These are phyloP conservation scores for Trichoderma asperelloides DNA, from an alignment of 495 filamentous ascomycete genomes.

Conservation along the genomic window DNA sequence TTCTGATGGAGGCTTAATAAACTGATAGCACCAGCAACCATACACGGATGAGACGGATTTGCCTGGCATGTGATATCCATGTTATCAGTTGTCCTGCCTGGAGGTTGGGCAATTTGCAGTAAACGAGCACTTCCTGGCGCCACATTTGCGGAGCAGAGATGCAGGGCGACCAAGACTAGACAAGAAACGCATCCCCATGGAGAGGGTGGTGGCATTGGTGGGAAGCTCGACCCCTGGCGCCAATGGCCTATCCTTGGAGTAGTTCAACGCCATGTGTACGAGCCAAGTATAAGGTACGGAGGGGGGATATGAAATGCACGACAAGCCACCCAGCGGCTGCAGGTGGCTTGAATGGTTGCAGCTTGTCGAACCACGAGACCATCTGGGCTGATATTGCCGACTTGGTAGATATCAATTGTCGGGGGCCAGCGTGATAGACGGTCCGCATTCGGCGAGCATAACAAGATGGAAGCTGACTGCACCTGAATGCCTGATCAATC, in stretches of 20 bases:
- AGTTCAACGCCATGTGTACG: not conserved
- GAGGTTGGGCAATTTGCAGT: conserved; percentile 1
- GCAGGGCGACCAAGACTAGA: not conserved
- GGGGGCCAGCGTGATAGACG: not conserved
- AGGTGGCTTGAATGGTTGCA: conserved; percentile 4
- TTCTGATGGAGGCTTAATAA: not conserved
- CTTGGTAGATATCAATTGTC: not conserved
- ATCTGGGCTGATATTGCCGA: not conserved
- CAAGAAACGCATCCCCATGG: not conserved
- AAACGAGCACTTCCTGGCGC: not conserved
- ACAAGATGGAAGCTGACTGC: not conserved
- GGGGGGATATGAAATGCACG: not conserved
- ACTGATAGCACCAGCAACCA: not conserved
- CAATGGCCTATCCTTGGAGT: not conserved
- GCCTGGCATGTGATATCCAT: not conserved
- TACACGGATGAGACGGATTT: not conserved
- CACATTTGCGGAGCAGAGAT: conserved; percentile 3
- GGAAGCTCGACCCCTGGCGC: conserved; percentile 1
- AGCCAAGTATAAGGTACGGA: not conserved
- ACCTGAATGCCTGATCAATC: not conserved
- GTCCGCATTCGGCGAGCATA: not conserved
- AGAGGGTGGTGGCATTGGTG: not conserved
- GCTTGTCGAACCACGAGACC: conserved; percentile 6
- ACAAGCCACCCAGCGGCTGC: not conserved
- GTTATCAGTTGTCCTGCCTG: not conserved